These are phyloP conservation scores for Elsinoe necatrix DNA, from an alignment of 2,329 filamentous ascomycete genomes.

Conservation along the genomic window DNA sequence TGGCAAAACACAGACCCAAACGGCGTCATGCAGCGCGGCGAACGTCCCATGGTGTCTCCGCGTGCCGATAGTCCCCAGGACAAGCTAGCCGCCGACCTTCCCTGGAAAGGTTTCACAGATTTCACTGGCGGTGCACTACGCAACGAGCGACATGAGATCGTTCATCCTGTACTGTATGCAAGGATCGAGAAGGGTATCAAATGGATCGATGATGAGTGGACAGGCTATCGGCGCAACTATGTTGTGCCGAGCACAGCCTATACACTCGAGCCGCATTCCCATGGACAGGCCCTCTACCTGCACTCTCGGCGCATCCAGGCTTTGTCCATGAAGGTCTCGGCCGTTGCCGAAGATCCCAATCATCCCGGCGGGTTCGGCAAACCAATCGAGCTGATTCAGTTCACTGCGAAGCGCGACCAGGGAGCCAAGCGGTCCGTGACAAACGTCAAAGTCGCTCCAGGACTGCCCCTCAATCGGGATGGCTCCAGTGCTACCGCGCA, in stretches of 20 bases:
- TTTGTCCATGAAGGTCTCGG: slow-evolving; percentile 78
- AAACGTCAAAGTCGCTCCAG: slow-evolving; percentile 59
- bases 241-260: slow-evolving; percentile 79
- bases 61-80: background rate
- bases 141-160: slow-evolving; percentile 21
- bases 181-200: slow-evolving; percentile 90
- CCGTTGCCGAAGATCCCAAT: slow-evolving; percentile 55
- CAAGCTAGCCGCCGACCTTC: background rate
- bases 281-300: slow-evolving; percentile 49
- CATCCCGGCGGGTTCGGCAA: slow-evolving; percentile 57
- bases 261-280: slow-evolving; percentile 55
- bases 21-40: background rate
- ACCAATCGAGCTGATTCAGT: slow-evolving; percentile 74
- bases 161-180: slow-evolving; percentile 67
- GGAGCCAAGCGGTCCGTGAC: slow-evolving; percentile 67
- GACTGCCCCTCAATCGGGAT: background rate
- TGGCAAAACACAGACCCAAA: background rate
- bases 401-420: slow-evolving; percentile 86
- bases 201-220: slow-evolving; percentile 70
- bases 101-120: background rate
- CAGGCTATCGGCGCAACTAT: slow-evolving; percentile 86
- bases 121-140: background rate
- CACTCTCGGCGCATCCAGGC: slow-evolving; percentile 55
- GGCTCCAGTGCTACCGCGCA: slow-evolving; percentile 46
- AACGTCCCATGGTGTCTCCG: background rate